These are phyloP conservation scores for Anethum foeniculum DNA, from an alignment of 140 eudicot genomes.

Conservation along the genomic window DNA sequence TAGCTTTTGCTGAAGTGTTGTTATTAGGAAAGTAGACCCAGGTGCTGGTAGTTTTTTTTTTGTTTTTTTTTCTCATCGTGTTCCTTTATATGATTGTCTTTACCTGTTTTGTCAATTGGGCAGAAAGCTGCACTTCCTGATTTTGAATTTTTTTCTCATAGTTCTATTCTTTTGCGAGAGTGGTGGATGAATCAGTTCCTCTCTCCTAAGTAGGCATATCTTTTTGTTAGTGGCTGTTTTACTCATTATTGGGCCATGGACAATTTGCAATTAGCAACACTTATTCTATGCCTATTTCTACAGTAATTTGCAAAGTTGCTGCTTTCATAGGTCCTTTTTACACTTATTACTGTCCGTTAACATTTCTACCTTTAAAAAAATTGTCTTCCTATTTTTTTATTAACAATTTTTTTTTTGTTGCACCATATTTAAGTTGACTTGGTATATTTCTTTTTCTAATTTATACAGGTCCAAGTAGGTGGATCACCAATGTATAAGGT, in stretches of 20 bases:
- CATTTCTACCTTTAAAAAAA: neutral
- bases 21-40: neutral
- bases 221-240: neutral
- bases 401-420: neutral
- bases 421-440: neutral
- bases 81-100: neutral
- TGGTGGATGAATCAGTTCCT: neutral
- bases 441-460: neutral
- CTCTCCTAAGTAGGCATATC: neutral
- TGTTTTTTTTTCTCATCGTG: neutral
- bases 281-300: neutral
- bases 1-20: neutral
- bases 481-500: constrained; percentile 76
- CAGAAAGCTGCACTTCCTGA: neutral
- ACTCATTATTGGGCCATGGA: neutral
- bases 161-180: neutral
- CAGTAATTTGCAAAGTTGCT: neutral
- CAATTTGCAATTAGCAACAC: neutral
- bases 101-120: neutral
- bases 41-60: no score
- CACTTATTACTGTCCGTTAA: neutral
- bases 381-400: neutral
- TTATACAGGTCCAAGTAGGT: constrained; percentile 82
- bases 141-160: neutral
- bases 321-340: neutral